Evolutionary conservation across 441 rosid species (phyloP).

Genomic region (Populus hybrid): DNA sequence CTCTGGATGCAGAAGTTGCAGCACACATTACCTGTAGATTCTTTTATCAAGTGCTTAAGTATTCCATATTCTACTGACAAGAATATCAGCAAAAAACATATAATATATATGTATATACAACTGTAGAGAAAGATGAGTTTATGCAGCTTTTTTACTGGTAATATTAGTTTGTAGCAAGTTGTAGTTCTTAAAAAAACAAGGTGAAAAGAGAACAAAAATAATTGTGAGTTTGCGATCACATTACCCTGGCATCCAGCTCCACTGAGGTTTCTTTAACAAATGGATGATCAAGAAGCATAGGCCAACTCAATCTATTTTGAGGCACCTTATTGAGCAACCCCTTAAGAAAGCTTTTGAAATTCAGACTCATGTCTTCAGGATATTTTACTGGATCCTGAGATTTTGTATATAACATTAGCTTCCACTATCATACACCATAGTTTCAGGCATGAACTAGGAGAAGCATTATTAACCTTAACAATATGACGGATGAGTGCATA

Average conservation of each 20-base stretch:
- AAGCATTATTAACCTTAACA: conserved; percentile 63
- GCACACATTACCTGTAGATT: conserved; percentile 49
- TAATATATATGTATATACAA: background rate
- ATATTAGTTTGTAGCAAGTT: background rate
- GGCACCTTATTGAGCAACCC: conserved; percentile 99
- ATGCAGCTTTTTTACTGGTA: background rate
- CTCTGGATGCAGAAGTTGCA: conserved; percentile 38
- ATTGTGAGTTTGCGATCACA: conserved; percentile 15
- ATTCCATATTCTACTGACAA: background rate
- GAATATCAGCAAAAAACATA: background rate
- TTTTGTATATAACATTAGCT: conserved; percentile 35
- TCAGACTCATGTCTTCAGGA: conserved; percentile 87
- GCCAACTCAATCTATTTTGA: conserved; percentile 91
- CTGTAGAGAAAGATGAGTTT: background rate
- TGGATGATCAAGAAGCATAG: conserved; percentile 93
- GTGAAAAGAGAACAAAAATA: background rate
- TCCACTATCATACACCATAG: conserved; percentile 14
- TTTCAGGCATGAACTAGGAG: conserved; percentile 13
- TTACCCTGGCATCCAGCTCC: conserved; percentile 77
- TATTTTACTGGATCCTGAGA: conserved; percentile 95
- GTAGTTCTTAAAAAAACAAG: background rate
- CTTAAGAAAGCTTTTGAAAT: conserved; percentile 85
- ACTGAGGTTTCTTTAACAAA: conserved; percentile 74
- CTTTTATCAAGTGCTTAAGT: background rate
- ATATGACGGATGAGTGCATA: conserved; percentile 96